Evolutionary conservation across 768 basidiomycete species (phyloP).

Genomic region (Podaxis sp.): DNA sequence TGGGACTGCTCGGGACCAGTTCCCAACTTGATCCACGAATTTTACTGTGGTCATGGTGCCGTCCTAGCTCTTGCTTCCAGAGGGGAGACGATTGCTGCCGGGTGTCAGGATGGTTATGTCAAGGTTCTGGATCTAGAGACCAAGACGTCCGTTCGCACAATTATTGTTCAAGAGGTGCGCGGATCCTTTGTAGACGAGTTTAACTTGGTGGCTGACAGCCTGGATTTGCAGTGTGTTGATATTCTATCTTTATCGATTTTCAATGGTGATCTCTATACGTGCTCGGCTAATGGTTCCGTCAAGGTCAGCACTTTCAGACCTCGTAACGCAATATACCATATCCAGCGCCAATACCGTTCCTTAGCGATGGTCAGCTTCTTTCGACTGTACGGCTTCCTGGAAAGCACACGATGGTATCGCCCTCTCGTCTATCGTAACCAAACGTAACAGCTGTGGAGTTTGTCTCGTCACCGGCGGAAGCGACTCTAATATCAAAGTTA

Average conservation of each 20-base stretch:
- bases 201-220: not conserved
- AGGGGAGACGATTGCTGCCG: constrained; percentile 85
- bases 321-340: not conserved
- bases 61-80: constrained; percentile 76
- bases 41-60: constrained; percentile 74
- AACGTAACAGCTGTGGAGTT: constrained; percentile 29
- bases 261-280: constrained; percentile 62
- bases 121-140: constrained; percentile 92
- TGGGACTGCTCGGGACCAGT: constrained; percentile 55
- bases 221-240: constrained; percentile 59
- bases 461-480: constrained; percentile 78
- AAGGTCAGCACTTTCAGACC: constrained; percentile 45
- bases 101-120: constrained; percentile 92
- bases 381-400: constrained; percentile 86
- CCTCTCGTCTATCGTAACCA: constrained; percentile 71
- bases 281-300: constrained; percentile 66
- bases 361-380: constrained; percentile 81
- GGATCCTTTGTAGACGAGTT: not conserved
- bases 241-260: constrained; percentile 79
- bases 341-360: not conserved
- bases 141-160: constrained; percentile 79
- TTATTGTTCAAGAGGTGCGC: constrained; percentile 79
- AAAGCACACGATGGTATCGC: constrained; percentile 78
- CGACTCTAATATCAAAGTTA: constrained; percentile 82
- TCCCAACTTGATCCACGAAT: constrained; percentile 59